Base-by-base conservation (phyloP, 192 early-diverging fungal genomes). In the Pecoramyces ruminantium region DNA sequence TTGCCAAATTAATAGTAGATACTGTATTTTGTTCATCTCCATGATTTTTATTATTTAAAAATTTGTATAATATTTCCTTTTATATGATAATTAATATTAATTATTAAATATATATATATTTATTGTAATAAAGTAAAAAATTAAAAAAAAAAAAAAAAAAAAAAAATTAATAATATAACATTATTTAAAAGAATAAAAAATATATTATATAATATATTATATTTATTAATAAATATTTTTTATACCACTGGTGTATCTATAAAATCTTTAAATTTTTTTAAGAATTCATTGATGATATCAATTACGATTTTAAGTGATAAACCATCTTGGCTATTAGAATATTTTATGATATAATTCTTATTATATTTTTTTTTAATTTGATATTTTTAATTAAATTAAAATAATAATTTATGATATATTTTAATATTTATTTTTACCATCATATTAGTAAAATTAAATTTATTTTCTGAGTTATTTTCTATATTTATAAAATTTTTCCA, bases 221-320 rank as follows among this genome's bases (percentile, higher is more conserved):
- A 21, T 14, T 21, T 25, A 67, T 29, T 17, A n/a, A n/a, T n/a
- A n/a, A n/a, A n/a, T n/a, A n/a, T n/a, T 77, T 11, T 17, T 82
- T 85, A 79, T 88, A 92, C 93, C 77, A 90, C 91, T 5, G 93
- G 93, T 3, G 92, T 85, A 81, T 90, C 86, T 13, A 92, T 87
- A 6, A 89, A 82, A 15, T 80, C 81, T 18, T 84, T 84, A 90
- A 91, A 94, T 38, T 86, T 88, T 79, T 94, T 92, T 78, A 93
- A 87, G 13, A 92, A 84, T 21, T 85, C 83, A 30, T 89, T 88
- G 78, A 94, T 84, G 14, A 91, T 80, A 30, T 89, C 51, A n/a
- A 67, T 67, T 1, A 67, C 18, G 4, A 11, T 9, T 67, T 67
- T 67, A 3, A 67, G 2, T 0, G 51, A 67, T 67, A 67, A n/a